A percentile compares a stretch with the other conserved stretches of the same genome.
These are phyloP conservation scores for Ormosia semicastrata DNA, from an alignment of 306 rosid genomes.

Conservation along the genomic window DNA sequence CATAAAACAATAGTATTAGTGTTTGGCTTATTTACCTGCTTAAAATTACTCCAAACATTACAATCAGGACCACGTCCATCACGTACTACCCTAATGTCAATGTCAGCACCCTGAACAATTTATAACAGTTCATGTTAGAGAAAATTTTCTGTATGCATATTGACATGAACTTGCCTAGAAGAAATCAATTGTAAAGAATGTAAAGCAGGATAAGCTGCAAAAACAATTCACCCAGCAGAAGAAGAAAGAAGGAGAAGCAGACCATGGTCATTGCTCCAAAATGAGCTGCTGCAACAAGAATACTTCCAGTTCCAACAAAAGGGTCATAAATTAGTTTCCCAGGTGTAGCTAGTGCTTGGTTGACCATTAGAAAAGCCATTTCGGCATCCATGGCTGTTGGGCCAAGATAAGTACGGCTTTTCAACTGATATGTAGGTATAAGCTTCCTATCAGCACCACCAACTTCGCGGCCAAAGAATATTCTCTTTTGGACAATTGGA, in stretches of 20 bases:
- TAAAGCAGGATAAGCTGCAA: neutral
- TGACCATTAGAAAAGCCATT: constrained; percentile 95
- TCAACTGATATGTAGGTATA: constrained; percentile 88
- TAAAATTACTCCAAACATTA: constrained; percentile 97
- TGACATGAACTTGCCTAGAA: constrained; percentile 17
- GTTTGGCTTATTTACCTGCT: constrained; percentile 65
- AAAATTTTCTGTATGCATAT: neutral
- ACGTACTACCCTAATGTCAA: constrained; percentile 95
- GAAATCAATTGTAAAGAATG: neutral
- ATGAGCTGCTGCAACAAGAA: constrained; percentile 92
- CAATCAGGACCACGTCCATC: constrained; percentile 98
- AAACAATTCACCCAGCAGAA: neutral
- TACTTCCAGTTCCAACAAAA: constrained; percentile 95
- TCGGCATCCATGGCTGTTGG: constrained; percentile 99
- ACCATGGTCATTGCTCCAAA: constrained; percentile 99
- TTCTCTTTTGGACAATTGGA: constrained; percentile 62
- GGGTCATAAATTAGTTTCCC: constrained; percentile 93
- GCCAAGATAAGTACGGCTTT: constrained; percentile 92
- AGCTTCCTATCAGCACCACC: constrained; percentile 91
- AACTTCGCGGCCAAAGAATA: constrained; percentile 91
- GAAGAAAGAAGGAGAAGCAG: constrained; percentile 27
- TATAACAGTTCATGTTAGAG: constrained; percentile 31
- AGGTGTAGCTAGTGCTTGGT: constrained; percentile 74
- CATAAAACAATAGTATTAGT: constrained; percentile 3
- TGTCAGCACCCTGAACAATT: constrained; percentile 90